Evolutionary conservation across 768 basidiomycete genomes (phyloP).

Genomic region (Phaeolepiota aurea): DNA sequence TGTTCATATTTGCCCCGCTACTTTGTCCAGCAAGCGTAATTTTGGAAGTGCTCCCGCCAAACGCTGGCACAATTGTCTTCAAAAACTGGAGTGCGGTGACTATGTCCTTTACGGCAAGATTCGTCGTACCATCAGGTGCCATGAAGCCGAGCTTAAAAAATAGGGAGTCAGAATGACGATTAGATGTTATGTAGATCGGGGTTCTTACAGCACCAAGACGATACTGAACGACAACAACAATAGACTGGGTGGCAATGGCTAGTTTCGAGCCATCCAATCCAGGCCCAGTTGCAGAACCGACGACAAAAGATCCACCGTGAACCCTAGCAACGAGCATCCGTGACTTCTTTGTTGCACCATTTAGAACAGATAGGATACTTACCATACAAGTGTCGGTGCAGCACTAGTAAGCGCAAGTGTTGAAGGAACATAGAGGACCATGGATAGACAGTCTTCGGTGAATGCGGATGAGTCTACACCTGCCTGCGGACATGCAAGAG

Average conservation of each 20-base stretch:
- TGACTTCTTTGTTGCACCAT: not conserved
- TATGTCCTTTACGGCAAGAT: constrained; percentile 64
- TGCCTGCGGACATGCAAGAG: constrained; percentile 67
- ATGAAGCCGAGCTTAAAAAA: constrained; percentile 76
- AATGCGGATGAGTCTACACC: constrained; percentile 36
- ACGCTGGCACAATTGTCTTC: constrained; percentile 44
- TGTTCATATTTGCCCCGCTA: constrained; percentile 69
- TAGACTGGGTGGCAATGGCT: constrained; percentile 60
- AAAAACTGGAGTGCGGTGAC: constrained; percentile 61
- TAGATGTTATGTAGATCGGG: too few species aligned
- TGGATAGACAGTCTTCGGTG: constrained; percentile 77
- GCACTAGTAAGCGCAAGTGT: constrained; percentile 21
- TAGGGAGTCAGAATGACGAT: too few species aligned
- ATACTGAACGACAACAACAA: constrained; percentile 80
- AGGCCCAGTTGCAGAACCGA: constrained; percentile 61
- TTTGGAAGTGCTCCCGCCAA: constrained; percentile 58
- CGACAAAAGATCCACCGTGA: constrained; percentile 77
- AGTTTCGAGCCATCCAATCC: constrained; percentile 75
- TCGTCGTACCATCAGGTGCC: constrained; percentile 60
- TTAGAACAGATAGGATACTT: constrained; percentile 17
- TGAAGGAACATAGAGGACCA: constrained; percentile 64
- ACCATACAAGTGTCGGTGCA: constrained; percentile 57
- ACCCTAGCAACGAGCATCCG: constrained; percentile 38
- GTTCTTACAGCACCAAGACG: constrained; percentile 65
- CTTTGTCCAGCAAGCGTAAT: constrained; percentile 81